Conservation (phyloP, 176 grass and related monocot species). For the Lolium multiflorum region DNA sequence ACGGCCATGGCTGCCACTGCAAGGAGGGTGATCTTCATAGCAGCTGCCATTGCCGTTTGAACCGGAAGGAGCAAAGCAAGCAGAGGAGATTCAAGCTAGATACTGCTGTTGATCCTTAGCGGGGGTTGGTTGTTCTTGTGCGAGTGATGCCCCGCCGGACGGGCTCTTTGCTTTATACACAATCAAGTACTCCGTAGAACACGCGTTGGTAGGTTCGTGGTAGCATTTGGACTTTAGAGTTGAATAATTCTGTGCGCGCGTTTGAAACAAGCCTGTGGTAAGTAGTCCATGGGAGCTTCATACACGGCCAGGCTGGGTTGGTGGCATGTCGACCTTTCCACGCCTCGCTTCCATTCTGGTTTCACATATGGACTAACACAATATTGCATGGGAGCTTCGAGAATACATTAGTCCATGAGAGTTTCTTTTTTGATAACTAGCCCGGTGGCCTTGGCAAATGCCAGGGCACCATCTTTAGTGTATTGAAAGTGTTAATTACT, state of each 20-base stretch:
- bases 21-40: neutral
- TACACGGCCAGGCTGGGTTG: neutral
- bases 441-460: no score
- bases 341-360: neutral
- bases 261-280: neutral
- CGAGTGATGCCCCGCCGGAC: neutral
- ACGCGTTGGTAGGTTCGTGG: neutral
- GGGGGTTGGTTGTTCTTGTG: neutral
- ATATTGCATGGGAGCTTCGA: neutral
- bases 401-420: no score
- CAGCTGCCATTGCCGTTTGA: neutral
- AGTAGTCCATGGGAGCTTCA: neutral
- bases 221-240: neutral
- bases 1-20: conserved; percentile 29
- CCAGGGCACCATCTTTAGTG: no score
- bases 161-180: neutral
- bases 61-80: conserved; percentile 40
- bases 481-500: no score
- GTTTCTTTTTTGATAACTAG: no score
- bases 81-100: conserved; percentile 9
- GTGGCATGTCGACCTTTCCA: neutral
- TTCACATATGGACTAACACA: neutral
- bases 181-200: no score
- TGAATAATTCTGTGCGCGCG: neutral
- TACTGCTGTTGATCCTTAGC: neutral